Evolutionary conservation across 2,329 filamentous ascomycete genomes (phyloP), one percentile per base, ranked within the genome.

Genomic region (Allantophomopsis cytisporea): DNA sequence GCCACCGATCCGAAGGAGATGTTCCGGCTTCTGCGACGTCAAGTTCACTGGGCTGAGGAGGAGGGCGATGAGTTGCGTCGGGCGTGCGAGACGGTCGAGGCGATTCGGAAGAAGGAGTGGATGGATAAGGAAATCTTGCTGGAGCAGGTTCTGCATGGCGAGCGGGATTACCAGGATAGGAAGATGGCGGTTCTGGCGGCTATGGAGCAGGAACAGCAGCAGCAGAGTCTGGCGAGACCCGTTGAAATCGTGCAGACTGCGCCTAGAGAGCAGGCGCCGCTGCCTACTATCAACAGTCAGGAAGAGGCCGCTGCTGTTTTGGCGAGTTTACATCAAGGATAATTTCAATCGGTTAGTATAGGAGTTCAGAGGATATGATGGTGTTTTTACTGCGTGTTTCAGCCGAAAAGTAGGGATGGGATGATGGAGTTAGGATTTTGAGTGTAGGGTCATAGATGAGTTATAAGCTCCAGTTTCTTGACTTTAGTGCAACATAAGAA

Each of bases 71-170:
- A 65, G 31, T 63, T 91, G 38, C 71, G 70, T 49, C 65, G 64
- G 40, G 78, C 87, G 55, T 75, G 77, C 47, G 75, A 78, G 46
- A 62, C 64, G 34, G 70, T 81, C 57, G 82, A 89, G 56, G 71
- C 73, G 30, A 52, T 68, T 11, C 78, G 81, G 57, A 74, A 74
- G 55, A 68, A 76, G 45, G 82, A 86, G 54, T 91, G 84, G 84
- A 63, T 76, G 12, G 76, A 83, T 59, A 89, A 89, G 59, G 83
- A 91, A 59, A 69, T 84, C 21, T 59, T 89, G 14, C 59, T 91
- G n/a, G 74, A 84, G 41, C 83, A 86, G 52, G 69, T 81, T 23
- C 69, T 85, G 48, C 60, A 69, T 50, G 69, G 65, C 50, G 83
- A 89, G 55, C 66, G 73, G 28, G 75, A 79, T 55, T 77, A 79